A percentile compares a stretch with the other conserved stretches of the same genome.
Conservation (phyloP, 139 green algal genomes). For the Volvox reticuliferus region DNA sequence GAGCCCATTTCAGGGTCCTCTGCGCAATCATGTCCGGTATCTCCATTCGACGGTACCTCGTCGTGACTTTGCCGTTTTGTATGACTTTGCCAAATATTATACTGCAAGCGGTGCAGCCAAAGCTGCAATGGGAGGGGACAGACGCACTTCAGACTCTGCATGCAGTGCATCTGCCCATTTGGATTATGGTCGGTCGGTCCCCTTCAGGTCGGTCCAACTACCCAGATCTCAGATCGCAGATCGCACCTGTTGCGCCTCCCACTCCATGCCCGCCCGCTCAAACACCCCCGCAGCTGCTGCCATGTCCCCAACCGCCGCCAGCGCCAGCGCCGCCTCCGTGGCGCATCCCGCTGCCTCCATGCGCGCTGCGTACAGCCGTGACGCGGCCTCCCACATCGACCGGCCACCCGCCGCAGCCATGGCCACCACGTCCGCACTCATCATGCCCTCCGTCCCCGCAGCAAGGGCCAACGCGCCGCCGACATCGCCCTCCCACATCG, state of each 20-base stretch:
- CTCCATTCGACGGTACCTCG: too few species aligned
- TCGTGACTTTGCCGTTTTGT: too few species aligned
- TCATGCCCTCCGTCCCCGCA: constrained; percentile 24
- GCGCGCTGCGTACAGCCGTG: constrained; percentile 17
- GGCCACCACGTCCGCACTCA: constrained; percentile 33
- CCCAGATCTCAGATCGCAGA: too few species aligned
- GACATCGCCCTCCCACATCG: constrained; percentile 37
- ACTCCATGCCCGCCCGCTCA: constrained; percentile 22
- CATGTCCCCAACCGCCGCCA: constrained; percentile 21
- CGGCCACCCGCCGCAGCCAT: constrained; percentile 25
- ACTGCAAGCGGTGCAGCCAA: too few species aligned
- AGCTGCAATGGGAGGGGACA: too few species aligned
- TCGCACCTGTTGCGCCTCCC: constrained; percentile 27
- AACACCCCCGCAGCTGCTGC: constrained; percentile 4
- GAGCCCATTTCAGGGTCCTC: too few species aligned
- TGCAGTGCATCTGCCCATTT: too few species aligned
- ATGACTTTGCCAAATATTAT: too few species aligned
- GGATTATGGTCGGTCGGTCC: too few species aligned
- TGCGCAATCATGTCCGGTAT: too few species aligned
- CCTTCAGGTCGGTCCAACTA: too few species aligned
- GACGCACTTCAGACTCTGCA: too few species aligned
- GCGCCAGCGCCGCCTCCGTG: constrained; percentile 35
- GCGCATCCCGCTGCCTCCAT: constrained; percentile 19
- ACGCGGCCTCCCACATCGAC: constrained; percentile 22
- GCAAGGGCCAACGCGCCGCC: constrained; percentile 16